A percentile compares a stretch with the other conserved stretches of the same genome.
These are phyloP conservation scores for Flaveria linearis DNA, from an alignment of 129 eudicot species.

Conservation along the genomic window DNA sequence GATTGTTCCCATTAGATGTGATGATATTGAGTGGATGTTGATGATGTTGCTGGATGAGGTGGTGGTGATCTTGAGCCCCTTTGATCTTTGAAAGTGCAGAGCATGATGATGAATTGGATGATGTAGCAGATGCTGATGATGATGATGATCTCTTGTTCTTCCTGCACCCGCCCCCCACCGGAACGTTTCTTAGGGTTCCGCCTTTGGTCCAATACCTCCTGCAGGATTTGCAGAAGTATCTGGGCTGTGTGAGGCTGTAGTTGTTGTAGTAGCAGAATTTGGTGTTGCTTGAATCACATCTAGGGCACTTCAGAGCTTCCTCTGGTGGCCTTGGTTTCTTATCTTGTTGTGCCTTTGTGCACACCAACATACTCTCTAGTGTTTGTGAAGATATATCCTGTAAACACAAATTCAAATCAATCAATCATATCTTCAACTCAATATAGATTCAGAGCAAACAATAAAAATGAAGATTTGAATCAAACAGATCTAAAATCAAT, in stretches of 20 bases:
- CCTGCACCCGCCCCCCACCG: slow-evolving; percentile 76
- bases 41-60: slow-evolving; percentile 34
- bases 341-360: slow-evolving; percentile 62
- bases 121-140: slow-evolving; percentile 40
- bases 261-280: slow-evolving; percentile 82
- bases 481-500: neutral
- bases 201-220: slow-evolving; percentile 79
- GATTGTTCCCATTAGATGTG: slow-evolving; percentile 32
- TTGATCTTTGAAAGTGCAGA: slow-evolving; percentile 35
- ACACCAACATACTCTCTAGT: slow-evolving; percentile 64
- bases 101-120: slow-evolving; percentile 45
- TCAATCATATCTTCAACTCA: neutral
- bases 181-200: slow-evolving; percentile 70
- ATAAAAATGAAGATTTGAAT: neutral
- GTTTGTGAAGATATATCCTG: slow-evolving; percentile 69
- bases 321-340: slow-evolving; percentile 63
- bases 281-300: slow-evolving; percentile 77
- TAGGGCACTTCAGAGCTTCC: slow-evolving; percentile 58
- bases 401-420: neutral
- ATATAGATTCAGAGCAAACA: neutral
- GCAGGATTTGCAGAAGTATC: slow-evolving; percentile 75
- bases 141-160: slow-evolving; percentile 51
- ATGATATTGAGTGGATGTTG: slow-evolving; percentile 43
- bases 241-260: slow-evolving; percentile 71
- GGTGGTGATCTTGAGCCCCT: slow-evolving; percentile 40